phyloP scores from a whole-genome alignment of 2,329 filamentous ascomycete species.

The Penicillium sp. region DNA sequence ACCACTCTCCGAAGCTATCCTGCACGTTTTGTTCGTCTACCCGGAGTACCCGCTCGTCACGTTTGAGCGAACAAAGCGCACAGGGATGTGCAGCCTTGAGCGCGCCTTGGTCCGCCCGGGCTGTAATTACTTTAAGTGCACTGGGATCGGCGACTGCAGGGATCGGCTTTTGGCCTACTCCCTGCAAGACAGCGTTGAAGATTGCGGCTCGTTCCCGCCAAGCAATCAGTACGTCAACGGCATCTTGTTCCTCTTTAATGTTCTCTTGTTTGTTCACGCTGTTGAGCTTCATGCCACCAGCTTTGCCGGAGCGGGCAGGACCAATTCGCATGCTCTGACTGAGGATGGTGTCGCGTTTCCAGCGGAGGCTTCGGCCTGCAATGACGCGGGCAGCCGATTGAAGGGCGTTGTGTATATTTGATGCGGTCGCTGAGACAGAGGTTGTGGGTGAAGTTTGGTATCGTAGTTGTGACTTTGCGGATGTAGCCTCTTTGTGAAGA shows the following conservation, averaged over 20 bases:
- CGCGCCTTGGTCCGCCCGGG: conserved; percentile 64
- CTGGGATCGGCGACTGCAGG: conserved; percentile 66
- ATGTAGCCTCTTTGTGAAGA: conserved; percentile 65
- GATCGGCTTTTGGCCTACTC: conserved; percentile 48
- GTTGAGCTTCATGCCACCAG: conserved; percentile 85
- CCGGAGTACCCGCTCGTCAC: conserved; percentile 78
- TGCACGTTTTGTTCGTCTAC: conserved; percentile 71
- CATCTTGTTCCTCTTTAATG: conserved; percentile 82
- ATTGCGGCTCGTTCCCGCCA: conserved; percentile 78
- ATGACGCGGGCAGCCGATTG: conserved; percentile 75
- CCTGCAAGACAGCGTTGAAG: conserved; percentile 63
- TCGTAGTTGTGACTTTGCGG: conserved; percentile 60
- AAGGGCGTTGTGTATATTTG: conserved; percentile 31
- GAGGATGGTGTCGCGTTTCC: conserved; percentile 85
- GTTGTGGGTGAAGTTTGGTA: background rate
- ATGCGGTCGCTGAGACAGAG: conserved; percentile 19
- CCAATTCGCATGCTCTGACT: conserved; percentile 86
- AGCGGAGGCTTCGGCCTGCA: conserved; percentile 79
- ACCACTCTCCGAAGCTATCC: conserved; percentile 96
- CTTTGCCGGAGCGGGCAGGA: conserved; percentile 68
- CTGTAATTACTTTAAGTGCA: conserved; percentile 57
- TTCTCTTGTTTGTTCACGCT: conserved; percentile 81
- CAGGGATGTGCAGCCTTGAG: conserved; percentile 74
- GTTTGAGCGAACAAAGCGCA: conserved; percentile 81
- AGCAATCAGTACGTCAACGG: conserved; percentile 69